These are phyloP conservation scores for Emiliania huxleyi DNA, from an alignment of 78 protist species.

Conservation along the genomic window DNA sequence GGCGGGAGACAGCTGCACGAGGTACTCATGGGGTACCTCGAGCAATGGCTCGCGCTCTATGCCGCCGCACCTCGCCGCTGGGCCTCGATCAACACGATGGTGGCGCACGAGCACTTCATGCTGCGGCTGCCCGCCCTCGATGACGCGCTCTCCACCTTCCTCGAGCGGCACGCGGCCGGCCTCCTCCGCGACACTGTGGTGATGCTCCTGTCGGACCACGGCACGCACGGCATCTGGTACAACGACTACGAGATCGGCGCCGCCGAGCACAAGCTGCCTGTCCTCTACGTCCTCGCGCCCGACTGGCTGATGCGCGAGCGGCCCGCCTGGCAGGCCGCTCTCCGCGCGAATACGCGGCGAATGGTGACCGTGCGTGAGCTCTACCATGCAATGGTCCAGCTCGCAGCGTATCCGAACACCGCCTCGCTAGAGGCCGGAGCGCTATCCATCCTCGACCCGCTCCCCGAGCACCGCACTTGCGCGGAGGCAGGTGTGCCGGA, in stretches of 20 bases:
- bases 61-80: not conserved
- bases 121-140: not conserved
- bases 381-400: not conserved
- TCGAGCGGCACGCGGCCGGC: not conserved
- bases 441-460: not conserved
- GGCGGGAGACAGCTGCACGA: not conserved
- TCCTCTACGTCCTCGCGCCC: not conserved
- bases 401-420: not conserved
- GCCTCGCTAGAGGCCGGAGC: not conserved
- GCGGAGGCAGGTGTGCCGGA: not conserved
- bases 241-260: not conserved
- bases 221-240: slow-evolving; percentile 29
- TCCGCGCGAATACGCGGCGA: not conserved
- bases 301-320: not conserved
- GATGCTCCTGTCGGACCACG: not conserved
- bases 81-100: not conserved
- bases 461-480: not conserved
- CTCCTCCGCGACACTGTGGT: not conserved
- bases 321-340: not conserved
- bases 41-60: not conserved
- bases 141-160: not conserved
- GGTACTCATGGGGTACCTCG: not conserved
- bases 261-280: not conserved
- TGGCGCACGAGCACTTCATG: slow-evolving; percentile 26
- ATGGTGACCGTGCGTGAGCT: not conserved